Evolutionary conservation across 495 filamentous ascomycete species (phyloP).

Genomic region (Xylaria telfairii): DNA sequence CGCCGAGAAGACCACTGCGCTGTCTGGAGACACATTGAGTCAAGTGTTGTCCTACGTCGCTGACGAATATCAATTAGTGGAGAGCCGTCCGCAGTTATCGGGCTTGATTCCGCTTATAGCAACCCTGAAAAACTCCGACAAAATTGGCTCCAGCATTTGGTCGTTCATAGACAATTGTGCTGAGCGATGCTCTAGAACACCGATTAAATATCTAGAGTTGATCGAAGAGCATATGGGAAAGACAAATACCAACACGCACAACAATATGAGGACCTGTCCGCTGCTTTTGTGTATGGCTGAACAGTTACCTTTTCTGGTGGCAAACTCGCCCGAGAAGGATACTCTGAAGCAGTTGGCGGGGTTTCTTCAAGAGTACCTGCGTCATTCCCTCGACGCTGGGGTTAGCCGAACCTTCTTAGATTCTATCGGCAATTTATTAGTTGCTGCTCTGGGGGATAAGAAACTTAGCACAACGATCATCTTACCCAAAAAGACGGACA

Average conservation of each 20-base stretch:
- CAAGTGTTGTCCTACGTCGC: constrained; percentile 56
- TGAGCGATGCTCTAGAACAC: constrained; percentile 68
- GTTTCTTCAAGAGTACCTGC: constrained; percentile 35
- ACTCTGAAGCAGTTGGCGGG: constrained; percentile 30
- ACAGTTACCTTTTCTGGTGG: constrained; percentile 75
- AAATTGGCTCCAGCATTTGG: constrained; percentile 47
- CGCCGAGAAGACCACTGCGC: constrained; percentile 48
- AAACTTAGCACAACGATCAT: constrained; percentile 30
- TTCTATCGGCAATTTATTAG: constrained; percentile 28
- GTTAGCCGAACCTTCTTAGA: constrained; percentile 30
- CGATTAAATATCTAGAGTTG: constrained; percentile 75
- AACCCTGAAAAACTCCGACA: constrained; percentile 45
- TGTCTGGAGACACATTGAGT: constrained; percentile 51
- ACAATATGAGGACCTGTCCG: constrained; percentile 51
- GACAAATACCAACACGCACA: constrained; percentile 24
- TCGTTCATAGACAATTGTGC: constrained; percentile 82
- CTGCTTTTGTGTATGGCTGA: constrained; percentile 71
- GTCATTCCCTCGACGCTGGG: constrained; percentile 32
- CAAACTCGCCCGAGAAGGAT: constrained; percentile 40
- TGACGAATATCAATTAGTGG: constrained; percentile 57
- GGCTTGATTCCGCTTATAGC: constrained; percentile 61
- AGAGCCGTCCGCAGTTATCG: constrained; percentile 31
- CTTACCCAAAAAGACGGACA: constrained; percentile 24
- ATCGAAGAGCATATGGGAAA: constrained; percentile 46
- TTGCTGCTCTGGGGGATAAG: constrained; percentile 26